Base-by-base conservation (phyloP, 108 stramenopile genomes). In the Discostella pseudostelligera region DNA sequence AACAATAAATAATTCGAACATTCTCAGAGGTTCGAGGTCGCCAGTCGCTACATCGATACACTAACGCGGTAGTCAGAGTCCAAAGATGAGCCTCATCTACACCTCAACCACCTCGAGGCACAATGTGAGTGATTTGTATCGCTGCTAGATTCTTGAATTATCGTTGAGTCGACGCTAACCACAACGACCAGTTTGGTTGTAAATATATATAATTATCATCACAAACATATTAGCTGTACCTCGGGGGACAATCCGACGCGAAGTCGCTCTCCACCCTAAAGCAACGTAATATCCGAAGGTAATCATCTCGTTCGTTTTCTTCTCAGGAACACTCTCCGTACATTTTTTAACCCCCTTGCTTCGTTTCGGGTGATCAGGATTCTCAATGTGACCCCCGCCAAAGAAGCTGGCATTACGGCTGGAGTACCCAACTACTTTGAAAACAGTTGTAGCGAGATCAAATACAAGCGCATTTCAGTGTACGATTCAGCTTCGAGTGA, bases 401-500 rank as follows among this genome's bases (percentile, higher is more conserved):
- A 91, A 66, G 81, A 87, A 56, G 62, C 80, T 1, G 64, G 70
- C 12, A 78, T 91, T 43, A 73, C 83, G 49, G 87, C 87, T 7
- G 89, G 89, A 42, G 85, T 91, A 43, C 80, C 89, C 45, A 91
- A 91, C 57, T 91, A 75, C 71, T 91, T 88, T 65, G 89, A 91
- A 62, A 40, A 58, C 29, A 35, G 58, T 16, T 40, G 56, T 1
- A 39, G 16, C 25, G 39, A 42, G n/a, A 83, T 87, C 56, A 49
- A 45, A 16, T 91, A 91, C 76, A 83, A 81, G 50, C 78, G 89
- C 3, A 80, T 91, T 67, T 72, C 89, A 16, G 78, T 88, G 1
- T 88, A 84, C 56, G 89, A 91, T 72, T 59, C 79, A 26, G 67
- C 74, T 26, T 81, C 81, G 11, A 59, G 70, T 20, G 72, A 85